Percentiles rank a stretch among this genome's conserved stretches.
Evolutionary conservation across 345 rosid species (phyloP).

Genomic region (Linum usitatissimum): DNA sequence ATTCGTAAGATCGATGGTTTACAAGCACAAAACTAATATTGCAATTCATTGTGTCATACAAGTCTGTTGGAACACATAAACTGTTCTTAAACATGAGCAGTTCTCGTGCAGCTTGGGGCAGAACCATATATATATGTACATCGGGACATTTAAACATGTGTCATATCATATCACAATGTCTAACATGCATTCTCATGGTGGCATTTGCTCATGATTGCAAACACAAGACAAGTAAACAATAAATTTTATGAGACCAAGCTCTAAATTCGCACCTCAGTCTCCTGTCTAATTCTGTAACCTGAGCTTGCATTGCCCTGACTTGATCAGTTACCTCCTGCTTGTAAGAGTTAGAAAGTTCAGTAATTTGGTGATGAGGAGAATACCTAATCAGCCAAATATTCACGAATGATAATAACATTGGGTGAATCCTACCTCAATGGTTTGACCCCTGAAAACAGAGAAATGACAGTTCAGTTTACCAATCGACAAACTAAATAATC

Average conservation of each 20-base stretch:
- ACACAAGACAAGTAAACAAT: conserved; percentile 6
- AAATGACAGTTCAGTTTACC: conserved; percentile 18
- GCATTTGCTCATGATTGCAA: not conserved
- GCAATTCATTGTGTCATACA: too few relatives aligned
- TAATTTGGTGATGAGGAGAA: conserved; percentile 10
- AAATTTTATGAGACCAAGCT: conserved; percentile 12
- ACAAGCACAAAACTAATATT: too few relatives aligned
- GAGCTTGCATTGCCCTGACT: conserved; percentile 44
- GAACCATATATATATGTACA: not conserved
- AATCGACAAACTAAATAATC: conserved; percentile 6
- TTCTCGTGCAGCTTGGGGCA: not conserved
- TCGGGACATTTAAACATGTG: not conserved
- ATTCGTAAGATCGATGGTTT: too few relatives aligned
- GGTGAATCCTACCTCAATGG: conserved; percentile 49
- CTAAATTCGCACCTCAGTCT: conserved; percentile 58
- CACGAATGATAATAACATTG: not conserved
- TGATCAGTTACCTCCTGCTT: conserved; percentile 57
- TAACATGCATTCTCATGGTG: not conserved
- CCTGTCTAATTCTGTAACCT: conserved; percentile 53
- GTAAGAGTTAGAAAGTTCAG: conserved; percentile 17
- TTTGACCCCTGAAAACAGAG: conserved; percentile 40
- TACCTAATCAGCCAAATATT: not conserved
- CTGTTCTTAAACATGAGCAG: not conserved
- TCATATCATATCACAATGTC: conserved; percentile 1
- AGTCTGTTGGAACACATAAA: not conserved